These are phyloP conservation scores for Thraustochytrium sp. DNA, from an alignment of 352 stramenopile genomes.

Conservation along the genomic window DNA sequence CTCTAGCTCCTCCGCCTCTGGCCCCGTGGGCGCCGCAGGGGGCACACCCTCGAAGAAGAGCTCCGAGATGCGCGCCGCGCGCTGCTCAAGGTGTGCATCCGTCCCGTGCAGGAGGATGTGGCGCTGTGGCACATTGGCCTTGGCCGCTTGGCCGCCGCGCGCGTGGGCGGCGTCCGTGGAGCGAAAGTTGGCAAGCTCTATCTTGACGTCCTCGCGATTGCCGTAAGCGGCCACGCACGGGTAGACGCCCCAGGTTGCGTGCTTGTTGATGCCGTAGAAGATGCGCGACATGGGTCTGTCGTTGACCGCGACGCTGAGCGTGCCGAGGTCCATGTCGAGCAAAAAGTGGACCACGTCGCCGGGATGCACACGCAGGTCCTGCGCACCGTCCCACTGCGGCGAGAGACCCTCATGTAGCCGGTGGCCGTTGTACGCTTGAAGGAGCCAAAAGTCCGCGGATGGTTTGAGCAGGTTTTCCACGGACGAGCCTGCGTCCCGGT, in stretches of 20 bases:
- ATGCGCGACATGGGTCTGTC: not conserved
- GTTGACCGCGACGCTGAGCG: conserved; percentile 20
- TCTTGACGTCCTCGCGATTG: not conserved
- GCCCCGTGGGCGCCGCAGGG: not conserved
- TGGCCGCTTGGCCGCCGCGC: not conserved
- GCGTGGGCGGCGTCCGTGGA: not conserved
- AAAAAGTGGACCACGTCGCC: conserved; percentile 2
- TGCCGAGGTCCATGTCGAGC: conserved; percentile 33
- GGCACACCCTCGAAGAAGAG: conserved; percentile 11
- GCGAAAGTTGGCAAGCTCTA: not conserved
- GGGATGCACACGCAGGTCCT: not conserved
- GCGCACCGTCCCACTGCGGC: conserved; percentile 10
- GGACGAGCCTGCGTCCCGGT: not conserved
- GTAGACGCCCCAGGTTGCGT: conserved; percentile 19
- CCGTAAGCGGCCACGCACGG: conserved; percentile 27
- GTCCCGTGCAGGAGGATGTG: not conserved
- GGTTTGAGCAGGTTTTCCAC: conserved; percentile 28
- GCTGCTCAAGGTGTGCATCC: not conserved
- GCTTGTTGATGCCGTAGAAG: conserved; percentile 36
- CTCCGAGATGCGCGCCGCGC: not conserved
- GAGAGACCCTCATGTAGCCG: not conserved
- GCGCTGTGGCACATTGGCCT: not conserved
- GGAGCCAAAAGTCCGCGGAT: conserved; percentile 11
- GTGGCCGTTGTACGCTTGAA: conserved; percentile 25
- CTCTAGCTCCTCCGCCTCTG: not conserved